phyloP scores from a whole-genome alignment of 495 filamentous ascomycete species.

The Polyplosphaeria fusca region DNA sequence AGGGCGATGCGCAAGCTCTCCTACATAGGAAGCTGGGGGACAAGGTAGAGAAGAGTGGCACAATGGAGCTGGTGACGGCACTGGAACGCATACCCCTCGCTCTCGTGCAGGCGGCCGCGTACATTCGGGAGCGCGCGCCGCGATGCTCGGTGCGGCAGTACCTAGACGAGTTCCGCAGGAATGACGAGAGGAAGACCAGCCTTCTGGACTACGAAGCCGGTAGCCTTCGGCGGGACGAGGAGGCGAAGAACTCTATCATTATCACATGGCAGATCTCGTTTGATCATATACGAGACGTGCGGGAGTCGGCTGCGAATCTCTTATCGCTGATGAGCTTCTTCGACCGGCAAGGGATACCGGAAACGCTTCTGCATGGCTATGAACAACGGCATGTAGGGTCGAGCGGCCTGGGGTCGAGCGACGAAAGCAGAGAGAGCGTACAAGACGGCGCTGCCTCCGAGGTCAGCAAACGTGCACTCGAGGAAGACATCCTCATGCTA shows the following conservation, averaged over 20 bases:
- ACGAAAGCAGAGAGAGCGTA: too few relatives aligned
- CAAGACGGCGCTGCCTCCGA: too few relatives aligned
- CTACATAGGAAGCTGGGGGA: constrained; percentile 44
- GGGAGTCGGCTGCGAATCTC: constrained; percentile 29
- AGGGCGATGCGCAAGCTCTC: constrained; percentile 37
- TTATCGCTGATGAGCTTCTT: constrained; percentile 37
- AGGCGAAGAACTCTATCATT: constrained; percentile 40
- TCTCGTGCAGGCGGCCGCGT: constrained; percentile 4
- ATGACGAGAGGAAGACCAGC: constrained; percentile 34
- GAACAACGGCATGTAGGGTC: background rate
- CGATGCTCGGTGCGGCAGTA: constrained; percentile 35
- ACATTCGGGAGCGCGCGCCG: constrained; percentile 9
- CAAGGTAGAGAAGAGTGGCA: constrained; percentile 14
- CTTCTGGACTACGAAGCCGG: constrained; percentile 38
- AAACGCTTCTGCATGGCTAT: constrained; percentile 4
- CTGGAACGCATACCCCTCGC: constrained; percentile 8
- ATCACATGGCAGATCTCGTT: constrained; percentile 50
- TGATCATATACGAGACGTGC: constrained; percentile 39
- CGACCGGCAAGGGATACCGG: constrained; percentile 39
- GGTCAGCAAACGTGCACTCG: too few relatives aligned
- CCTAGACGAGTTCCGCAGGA: constrained; percentile 40
- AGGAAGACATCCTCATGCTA: constrained; percentile 31
- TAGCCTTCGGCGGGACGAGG: constrained; percentile 37
- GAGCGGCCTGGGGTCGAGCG: constrained; percentile 44
- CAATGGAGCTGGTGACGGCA: constrained; percentile 3